phyloP scores from a whole-genome alignment of 352 stramenopile species.

The Lagenidium giganteum region DNA sequence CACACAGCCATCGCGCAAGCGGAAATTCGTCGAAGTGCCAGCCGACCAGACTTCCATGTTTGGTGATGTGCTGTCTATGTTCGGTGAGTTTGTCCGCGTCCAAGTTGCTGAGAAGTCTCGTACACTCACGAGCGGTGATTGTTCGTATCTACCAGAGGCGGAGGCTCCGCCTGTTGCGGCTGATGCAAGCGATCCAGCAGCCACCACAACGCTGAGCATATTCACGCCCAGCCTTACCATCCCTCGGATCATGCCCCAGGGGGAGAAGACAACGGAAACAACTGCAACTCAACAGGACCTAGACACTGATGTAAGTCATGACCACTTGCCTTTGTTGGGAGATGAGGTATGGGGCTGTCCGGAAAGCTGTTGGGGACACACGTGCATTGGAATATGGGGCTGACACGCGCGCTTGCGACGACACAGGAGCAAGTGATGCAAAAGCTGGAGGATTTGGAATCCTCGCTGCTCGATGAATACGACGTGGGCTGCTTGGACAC shows the following conservation, averaged over 20 bases:
- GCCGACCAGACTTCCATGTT: constrained; percentile 12
- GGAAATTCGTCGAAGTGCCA: constrained; percentile 80
- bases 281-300: background rate
- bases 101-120: too few species aligned
- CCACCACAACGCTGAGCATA: constrained; percentile 39
- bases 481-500: constrained; percentile 80
- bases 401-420: too few species aligned
- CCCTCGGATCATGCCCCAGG: constrained; percentile 3
- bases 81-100: constrained; percentile 26
- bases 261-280: constrained; percentile 6
- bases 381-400: too few species aligned
- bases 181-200: too few species aligned
- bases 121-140: too few species aligned
- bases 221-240: constrained; percentile 37
- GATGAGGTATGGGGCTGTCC: too few species aligned
- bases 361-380: too few species aligned
- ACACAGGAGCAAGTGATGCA: constrained; percentile 82
- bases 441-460: constrained; percentile 85
- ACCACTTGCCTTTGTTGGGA: too few species aligned
- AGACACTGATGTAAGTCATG: too few species aligned
- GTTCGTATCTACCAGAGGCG: too few species aligned
- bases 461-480: constrained; percentile 84
- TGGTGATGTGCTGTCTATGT: constrained; percentile 23
- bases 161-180: too few species aligned
- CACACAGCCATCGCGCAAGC: constrained; percentile 69